Base-by-base conservation (phyloP, 208 protist genomes). In the Naegleria lovaniensis region DNA sequence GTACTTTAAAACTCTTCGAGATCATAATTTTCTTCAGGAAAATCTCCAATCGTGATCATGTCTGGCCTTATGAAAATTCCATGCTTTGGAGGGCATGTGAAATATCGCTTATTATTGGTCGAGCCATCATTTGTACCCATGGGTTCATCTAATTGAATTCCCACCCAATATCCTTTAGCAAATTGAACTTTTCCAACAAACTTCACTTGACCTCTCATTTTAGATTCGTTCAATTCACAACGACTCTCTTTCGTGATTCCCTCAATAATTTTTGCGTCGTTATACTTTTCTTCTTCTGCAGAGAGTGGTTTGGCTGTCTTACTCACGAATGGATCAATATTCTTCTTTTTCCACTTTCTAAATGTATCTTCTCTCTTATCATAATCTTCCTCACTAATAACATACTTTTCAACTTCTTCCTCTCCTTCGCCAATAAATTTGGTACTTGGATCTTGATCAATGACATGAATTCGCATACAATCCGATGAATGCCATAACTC, bases 91-190 rank as follows among this genome's bases (percentile, higher is more conserved):
- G 91, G 90, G 90, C 96, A 98, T 85, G 94, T 91, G 91, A 99
- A 99, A 43, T 98, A 96, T 79, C 90, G 87, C 38, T 93, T 93
- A 6, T 96, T 96, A 91, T 98, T 98, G 36, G 97, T 96, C 25
- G 93, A 93, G 41, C 97, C 97, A 91, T 99, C 95, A 36, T 96
- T 96, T 90, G 98, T 98, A 29, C 97, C 97, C 3, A 98, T 93
- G 58, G 97, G 97, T 92, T 98, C 96, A 90, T 99, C 97, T 41
- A 98, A 97, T 92, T 97, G 92, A 9, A 99, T 95, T 88, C 96
- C 96, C 83, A 98, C 90, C 96, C 96, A 98, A 90, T 94, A 98
- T 11, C 96, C 96, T 15, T 94, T 94, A 93, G 96, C 97, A 88
- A 97, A 93, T 89, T 92, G 67, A 5, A 94, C 93, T 39, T 96